Evolutionary conservation across 345 rosid genomes (phyloP).

Genomic region (Ailanthus altissimus): DNA sequence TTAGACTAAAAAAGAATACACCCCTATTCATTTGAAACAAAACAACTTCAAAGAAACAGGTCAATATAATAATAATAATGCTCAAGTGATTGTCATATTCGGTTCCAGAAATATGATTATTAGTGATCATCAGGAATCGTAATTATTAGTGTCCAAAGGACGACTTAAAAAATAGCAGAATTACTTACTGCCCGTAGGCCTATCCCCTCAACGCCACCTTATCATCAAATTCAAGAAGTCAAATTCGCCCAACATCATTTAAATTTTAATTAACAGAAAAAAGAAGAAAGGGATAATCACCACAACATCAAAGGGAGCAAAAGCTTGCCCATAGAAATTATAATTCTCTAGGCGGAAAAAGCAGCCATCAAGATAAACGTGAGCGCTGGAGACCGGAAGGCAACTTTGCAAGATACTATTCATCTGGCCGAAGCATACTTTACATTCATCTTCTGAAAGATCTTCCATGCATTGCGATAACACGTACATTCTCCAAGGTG

Average conservation of each 20-base stretch:
- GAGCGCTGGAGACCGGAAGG: constrained; percentile 46
- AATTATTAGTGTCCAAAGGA: no score
- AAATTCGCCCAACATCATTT: neutral
- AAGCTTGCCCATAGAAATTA: constrained; percentile 38
- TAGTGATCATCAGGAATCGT: no score
- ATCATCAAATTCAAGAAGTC: no score
- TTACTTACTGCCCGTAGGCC: no score
- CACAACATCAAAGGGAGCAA: constrained; percentile 31
- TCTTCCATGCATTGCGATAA: constrained; percentile 54
- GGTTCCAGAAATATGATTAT: no score
- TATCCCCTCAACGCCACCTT: no score
- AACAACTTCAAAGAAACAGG: no score
- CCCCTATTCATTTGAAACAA: no score
- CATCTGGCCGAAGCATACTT: constrained; percentile 37
- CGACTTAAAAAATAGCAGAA: no score
- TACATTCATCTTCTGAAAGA: constrained; percentile 41
- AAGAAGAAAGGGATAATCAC: constrained; percentile 14
- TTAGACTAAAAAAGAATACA: no score
- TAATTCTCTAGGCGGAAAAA: constrained; percentile 51
- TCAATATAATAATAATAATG: no score
- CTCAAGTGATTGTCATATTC: no score
- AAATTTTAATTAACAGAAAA: neutral
- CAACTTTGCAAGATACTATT: constrained; percentile 35
- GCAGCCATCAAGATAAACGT: constrained; percentile 53
- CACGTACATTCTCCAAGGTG: constrained; percentile 38